Evolutionary conservation across 1,284 basidiomycete species (phyloP).

Genomic region (Abortiporus biennis): DNA sequence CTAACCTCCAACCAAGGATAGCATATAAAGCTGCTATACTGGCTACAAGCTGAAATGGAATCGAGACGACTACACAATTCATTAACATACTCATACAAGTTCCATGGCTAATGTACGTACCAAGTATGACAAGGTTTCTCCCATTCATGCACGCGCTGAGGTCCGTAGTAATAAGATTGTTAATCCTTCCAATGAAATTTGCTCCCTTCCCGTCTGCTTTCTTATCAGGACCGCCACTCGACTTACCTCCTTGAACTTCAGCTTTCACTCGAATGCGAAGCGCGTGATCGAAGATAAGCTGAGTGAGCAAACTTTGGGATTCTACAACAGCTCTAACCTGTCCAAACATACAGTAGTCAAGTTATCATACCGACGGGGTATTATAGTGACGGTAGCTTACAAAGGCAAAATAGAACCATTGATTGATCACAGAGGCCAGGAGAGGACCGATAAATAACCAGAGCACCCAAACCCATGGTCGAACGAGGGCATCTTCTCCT

Average conservation of each 20-base stretch:
- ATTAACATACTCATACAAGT: conserved; percentile 8
- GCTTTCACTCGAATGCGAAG: conserved; percentile 42
- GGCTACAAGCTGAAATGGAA: conserved; percentile 28
- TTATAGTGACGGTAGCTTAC: conserved; percentile 22
- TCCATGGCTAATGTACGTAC: conserved; percentile 3
- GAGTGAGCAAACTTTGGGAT: conserved; percentile 43
- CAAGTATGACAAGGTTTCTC: conserved; percentile 24
- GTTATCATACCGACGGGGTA: background rate
- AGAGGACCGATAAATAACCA: conserved; percentile 55
- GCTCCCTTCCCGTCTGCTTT: background rate
- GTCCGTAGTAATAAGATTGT: conserved; percentile 35
- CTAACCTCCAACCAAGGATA: conserved; percentile 41
- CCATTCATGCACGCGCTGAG: conserved; percentile 25
- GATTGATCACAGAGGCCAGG: conserved; percentile 26
- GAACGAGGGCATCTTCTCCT: conserved; percentile 30
- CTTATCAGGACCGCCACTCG: conserved; percentile 1
- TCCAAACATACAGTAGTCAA: background rate
- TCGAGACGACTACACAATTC: conserved; percentile 19
- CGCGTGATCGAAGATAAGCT: conserved; percentile 52
- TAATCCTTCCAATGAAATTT: conserved; percentile 44
- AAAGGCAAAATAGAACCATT: conserved; percentile 43
- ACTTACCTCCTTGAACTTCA: background rate
- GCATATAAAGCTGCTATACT: conserved; percentile 38
- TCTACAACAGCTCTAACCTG: conserved; percentile 30
- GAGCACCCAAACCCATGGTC: conserved; percentile 59